These are phyloP conservation scores for Flaveria robusta DNA, from an alignment of 129 eudicot species.

Conservation along the genomic window DNA sequence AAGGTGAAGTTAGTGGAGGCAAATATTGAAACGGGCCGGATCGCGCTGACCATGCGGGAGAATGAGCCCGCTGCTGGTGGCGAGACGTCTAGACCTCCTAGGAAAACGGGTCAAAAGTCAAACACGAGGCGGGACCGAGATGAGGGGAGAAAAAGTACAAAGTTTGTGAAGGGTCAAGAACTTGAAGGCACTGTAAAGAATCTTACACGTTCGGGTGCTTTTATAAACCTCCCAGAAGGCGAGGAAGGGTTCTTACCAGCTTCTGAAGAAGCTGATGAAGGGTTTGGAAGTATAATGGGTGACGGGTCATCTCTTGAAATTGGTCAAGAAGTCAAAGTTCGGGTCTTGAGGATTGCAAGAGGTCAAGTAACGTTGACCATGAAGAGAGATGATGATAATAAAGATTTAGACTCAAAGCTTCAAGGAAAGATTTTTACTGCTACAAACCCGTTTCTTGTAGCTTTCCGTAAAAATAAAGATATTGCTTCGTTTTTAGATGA, in stretches of 20 bases:
- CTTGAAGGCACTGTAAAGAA: constrained; percentile 91
- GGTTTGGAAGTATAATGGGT: constrained; percentile 58
- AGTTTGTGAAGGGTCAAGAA: constrained; percentile 81
- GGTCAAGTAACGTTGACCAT: constrained; percentile 81
- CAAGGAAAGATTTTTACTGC: constrained; percentile 58
- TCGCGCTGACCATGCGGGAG: constrained; percentile 84
- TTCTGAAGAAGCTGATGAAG: constrained; percentile 80
- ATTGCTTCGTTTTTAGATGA: constrained; percentile 76
- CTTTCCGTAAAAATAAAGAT: constrained; percentile 70
- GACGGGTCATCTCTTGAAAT: constrained; percentile 58
- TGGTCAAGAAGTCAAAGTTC: constrained; percentile 86
- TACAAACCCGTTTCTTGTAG: constrained; percentile 78
- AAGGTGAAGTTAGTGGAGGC: constrained; percentile 78
- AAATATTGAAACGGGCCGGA: constrained; percentile 66
- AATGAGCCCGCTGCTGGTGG: constrained; percentile 49
- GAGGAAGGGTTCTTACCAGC: constrained; percentile 92
- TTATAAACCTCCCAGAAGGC: constrained; percentile 81
- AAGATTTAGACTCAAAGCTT: constrained; percentile 47
- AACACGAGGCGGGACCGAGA: constrained; percentile 42
- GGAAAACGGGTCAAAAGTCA: constrained; percentile 42
- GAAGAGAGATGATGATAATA: constrained; percentile 64
- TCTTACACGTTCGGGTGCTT: constrained; percentile 74
- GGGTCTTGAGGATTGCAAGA: constrained; percentile 74
- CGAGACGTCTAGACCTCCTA: constrained; percentile 40
- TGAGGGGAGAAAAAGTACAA: constrained; percentile 56